phyloP scores from a whole-genome alignment of 306 rosid species.

The Hippophae rhamnoides region DNA sequence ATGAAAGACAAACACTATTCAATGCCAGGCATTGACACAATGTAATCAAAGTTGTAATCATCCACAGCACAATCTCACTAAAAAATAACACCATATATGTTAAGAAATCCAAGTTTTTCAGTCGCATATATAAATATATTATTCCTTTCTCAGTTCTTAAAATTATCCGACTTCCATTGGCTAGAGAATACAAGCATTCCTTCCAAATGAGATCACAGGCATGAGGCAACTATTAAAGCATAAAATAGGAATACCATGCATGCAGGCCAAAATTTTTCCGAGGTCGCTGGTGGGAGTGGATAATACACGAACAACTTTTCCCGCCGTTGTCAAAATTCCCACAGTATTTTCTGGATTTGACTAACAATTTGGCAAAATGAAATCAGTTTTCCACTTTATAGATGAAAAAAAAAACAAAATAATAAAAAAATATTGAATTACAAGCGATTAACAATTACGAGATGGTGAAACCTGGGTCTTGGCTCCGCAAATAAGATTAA shows the following conservation, averaged over 20 bases:
- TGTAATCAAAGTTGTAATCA: neutral
- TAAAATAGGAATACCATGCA: constrained; percentile 43
- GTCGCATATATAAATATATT: too few species aligned
- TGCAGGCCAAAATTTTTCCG: constrained; percentile 55
- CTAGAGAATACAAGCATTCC: neutral
- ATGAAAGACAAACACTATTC: neutral
- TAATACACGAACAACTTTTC: constrained; percentile 57
- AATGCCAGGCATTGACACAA: neutral
- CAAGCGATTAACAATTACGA: neutral
- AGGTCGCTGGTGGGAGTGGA: constrained; percentile 38
- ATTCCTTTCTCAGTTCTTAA: neutral
- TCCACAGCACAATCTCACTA: neutral
- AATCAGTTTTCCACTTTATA: neutral
- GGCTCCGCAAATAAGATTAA: constrained; percentile 76
- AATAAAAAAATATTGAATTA: neutral
- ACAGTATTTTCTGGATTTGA: constrained; percentile 76
- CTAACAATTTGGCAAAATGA: constrained; percentile 22
- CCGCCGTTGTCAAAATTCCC: constrained; percentile 76
- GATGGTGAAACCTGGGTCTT: constrained; percentile 51
- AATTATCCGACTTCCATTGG: neutral
- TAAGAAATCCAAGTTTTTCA: neutral
- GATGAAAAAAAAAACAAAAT: neutral
- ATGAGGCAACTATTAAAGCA: neutral
- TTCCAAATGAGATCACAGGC: neutral
- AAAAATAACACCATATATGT: neutral